Percentiles rank a stretch among this genome's conserved stretches.
These are phyloP conservation scores for Tympanopsis confertula DNA, from an alignment of 2,329 filamentous ascomycete species.

Conservation along the genomic window DNA sequence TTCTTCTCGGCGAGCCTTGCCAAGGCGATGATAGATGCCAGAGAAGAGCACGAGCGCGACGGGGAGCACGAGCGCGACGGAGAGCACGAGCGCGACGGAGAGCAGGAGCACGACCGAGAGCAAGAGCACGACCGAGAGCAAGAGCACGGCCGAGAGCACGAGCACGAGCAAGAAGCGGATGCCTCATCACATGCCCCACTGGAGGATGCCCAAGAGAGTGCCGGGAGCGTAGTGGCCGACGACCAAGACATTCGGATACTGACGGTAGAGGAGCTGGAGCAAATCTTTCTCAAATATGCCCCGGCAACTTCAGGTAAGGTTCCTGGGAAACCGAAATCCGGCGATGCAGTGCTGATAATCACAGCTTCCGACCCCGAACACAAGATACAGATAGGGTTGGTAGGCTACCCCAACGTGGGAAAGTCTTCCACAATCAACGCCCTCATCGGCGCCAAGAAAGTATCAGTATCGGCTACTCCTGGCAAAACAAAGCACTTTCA, in stretches of 20 bases:
- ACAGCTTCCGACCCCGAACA: neutral
- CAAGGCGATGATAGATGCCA: conserved; percentile 78
- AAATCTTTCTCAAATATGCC: conserved; percentile 70
- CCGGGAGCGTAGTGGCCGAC: conserved; percentile 14
- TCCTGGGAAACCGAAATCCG: no score
- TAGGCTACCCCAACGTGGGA: conserved; percentile 96
- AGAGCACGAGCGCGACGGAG: conserved; percentile 21
- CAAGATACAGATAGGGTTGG: conserved; percentile 57
- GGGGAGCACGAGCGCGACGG: conserved; percentile 4
- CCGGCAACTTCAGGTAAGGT: no score
- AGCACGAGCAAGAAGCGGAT: neutral
- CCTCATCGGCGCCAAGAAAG: conserved; percentile 92
- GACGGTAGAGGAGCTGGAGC: conserved; percentile 84
- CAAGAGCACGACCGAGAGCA: neutral
- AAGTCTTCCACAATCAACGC: conserved; percentile 99
- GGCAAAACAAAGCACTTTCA: conserved; percentile 99
- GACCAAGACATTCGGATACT: conserved; percentile 67
- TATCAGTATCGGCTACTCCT: conserved; percentile 91
- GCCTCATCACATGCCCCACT: no score
- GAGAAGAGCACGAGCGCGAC: conserved; percentile 18
- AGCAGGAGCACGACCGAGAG: conserved; percentile 7
- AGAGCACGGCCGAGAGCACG: neutral
- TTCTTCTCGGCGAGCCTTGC: conserved; percentile 94
- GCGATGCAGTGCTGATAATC: no score
- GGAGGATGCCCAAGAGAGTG: conserved; percentile 19